These are phyloP conservation scores for Otatea glauca DNA, from an alignment of 176 grass and related monocot genomes.

Conservation along the genomic window DNA sequence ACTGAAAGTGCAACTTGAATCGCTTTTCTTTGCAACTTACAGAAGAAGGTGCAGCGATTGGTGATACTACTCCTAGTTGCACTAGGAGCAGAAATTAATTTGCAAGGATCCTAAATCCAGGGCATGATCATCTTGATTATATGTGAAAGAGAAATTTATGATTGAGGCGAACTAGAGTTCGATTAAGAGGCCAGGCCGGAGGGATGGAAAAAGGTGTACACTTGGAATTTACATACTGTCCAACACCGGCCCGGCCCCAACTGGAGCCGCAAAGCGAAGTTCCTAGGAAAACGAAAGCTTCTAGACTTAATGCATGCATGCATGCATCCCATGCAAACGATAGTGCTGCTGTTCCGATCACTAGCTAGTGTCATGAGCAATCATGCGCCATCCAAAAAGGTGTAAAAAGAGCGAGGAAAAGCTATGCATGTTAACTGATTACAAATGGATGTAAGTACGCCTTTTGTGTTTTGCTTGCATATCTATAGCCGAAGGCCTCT, in stretches of 20 bases:
- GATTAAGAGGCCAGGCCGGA: not conserved
- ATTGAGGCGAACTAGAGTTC: not conserved
- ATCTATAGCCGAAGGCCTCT: not conserved
- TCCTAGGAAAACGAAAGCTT: constrained; percentile 12
- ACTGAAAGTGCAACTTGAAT: constrained; percentile 41
- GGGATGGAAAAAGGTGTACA: not conserved
- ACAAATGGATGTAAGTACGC: constrained; percentile 6
- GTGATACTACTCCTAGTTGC: not conserved
- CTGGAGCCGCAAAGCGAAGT: constrained; percentile 43
- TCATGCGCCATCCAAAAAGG: constrained; percentile 23
- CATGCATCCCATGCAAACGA: constrained; percentile 52
- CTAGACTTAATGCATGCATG: not conserved
- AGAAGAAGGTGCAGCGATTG: not conserved
- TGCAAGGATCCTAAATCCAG: constrained; percentile 3
- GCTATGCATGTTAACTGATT: not conserved
- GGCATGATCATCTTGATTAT: constrained; percentile 17
- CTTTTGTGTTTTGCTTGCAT: not conserved
- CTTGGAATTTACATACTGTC: not conserved
- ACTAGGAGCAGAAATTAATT: not conserved
- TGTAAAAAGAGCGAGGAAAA: constrained; percentile 11
- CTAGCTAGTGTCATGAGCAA: constrained; percentile 26
- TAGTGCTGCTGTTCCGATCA: constrained; percentile 18
- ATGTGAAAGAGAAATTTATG: constrained; percentile 29
- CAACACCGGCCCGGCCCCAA: not conserved
- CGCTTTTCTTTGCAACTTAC: constrained; percentile 26